Conservation (phyloP, 2,329 filamentous ascomycete genomes). For the Microsporum audouinii region DNA sequence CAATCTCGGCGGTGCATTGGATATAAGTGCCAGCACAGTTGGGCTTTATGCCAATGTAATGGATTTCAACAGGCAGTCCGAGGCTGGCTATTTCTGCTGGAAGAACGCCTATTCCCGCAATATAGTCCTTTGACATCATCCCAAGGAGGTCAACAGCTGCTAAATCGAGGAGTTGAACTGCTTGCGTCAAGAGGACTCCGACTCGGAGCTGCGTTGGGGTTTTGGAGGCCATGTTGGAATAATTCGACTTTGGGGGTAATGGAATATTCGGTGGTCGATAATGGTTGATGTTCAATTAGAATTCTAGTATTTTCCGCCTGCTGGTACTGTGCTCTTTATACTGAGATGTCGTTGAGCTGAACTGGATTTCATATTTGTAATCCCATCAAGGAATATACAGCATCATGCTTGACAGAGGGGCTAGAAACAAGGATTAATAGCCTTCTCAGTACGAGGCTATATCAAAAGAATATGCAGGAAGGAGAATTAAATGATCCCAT, state of each 20-base stretch:
- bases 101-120: slow-evolving; percentile 21
- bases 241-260: neutral
- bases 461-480: neutral
- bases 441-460: neutral
- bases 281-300: neutral
- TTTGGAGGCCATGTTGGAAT: neutral
- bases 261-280: neutral
- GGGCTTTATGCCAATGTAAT: slow-evolving; percentile 17
- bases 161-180: slow-evolving; percentile 32
- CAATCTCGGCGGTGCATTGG: slow-evolving; percentile 20
- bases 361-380: neutral
- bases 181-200: slow-evolving; percentile 27
- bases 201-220: slow-evolving; percentile 17
- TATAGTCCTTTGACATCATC: slow-evolving; percentile 25
- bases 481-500: neutral
- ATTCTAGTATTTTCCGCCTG: neutral
- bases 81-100: slow-evolving; percentile 14
- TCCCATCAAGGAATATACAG: neutral
- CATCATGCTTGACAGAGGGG: neutral
- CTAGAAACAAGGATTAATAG: neutral
- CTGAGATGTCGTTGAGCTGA: neutral
- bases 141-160: slow-evolving; percentile 29
- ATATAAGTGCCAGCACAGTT: neutral
- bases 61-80: slow-evolving; percentile 5
- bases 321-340: neutral